These are phyloP conservation scores for Micractinium sp. DNA, from an alignment of 139 green algal genomes.

Conservation along the genomic window DNA sequence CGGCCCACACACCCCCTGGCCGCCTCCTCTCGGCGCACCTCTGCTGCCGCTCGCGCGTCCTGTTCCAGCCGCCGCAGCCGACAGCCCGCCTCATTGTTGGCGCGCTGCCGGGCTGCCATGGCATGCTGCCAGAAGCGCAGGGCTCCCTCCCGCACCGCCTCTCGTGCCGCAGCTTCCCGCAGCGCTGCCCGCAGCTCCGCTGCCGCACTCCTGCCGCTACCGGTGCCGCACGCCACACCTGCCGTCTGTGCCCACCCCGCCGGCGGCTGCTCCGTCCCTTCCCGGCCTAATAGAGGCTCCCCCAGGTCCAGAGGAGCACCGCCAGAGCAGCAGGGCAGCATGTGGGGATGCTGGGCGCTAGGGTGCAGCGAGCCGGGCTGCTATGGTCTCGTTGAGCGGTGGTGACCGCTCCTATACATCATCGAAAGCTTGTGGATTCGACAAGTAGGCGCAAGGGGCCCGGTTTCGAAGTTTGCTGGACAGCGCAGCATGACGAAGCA, in stretches of 20 bases:
- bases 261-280: background rate
- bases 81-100: background rate
- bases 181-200: background rate
- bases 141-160: background rate
- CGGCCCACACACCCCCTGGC: background rate
- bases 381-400: no score
- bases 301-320: background rate
- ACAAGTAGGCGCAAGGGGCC: no score
- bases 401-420: no score
- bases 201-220: background rate
- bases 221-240: background rate
- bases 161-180: background rate
- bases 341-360: background rate
- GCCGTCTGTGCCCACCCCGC: background rate
- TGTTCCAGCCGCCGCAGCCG: background rate
- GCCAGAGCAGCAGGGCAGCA: background rate
- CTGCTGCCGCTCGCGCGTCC: background rate
- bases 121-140: slow-evolving; percentile 6
- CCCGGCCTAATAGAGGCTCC: background rate
- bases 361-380: no score
- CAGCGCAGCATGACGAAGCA: no score
- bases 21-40: background rate
- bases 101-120: background rate
- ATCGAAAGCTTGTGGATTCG: no score
- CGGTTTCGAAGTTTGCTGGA: no score